Conservation (phyloP, 2,329 filamentous ascomycete species). For the Ascochyta pisi region DNA sequence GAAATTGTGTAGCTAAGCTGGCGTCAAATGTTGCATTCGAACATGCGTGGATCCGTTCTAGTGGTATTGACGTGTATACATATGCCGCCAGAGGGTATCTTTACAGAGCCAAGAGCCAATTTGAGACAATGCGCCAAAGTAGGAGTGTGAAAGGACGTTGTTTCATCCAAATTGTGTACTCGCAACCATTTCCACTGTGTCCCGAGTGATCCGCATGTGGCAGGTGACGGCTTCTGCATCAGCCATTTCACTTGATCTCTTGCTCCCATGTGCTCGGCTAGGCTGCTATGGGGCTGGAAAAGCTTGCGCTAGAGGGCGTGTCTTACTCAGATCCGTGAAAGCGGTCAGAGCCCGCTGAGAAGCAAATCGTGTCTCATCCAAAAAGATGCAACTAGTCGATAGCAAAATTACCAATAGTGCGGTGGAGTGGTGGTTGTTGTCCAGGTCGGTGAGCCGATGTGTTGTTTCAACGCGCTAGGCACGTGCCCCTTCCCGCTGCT, state of each 20-base stretch:
- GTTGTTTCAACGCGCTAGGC: constrained; percentile 12
- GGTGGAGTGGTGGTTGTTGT: constrained; percentile 24
- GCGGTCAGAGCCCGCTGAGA: constrained; percentile 28
- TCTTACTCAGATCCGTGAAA: constrained; percentile 33
- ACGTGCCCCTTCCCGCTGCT: constrained; percentile 14
- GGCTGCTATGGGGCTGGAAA: constrained; percentile 20
- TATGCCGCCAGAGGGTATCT: background rate
- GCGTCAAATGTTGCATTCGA: constrained; percentile 4
- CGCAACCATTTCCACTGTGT: constrained; percentile 14
- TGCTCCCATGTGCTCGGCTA: constrained; percentile 18
- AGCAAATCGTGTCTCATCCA: constrained; percentile 23
- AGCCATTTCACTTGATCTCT: constrained; percentile 29
- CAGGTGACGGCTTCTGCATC: constrained; percentile 17
- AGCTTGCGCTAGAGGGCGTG: constrained; percentile 25
- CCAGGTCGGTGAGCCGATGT: constrained; percentile 26
- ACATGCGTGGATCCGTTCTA: background rate
- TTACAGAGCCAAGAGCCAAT: constrained; percentile 15
- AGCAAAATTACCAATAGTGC: constrained; percentile 16
- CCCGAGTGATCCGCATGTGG: constrained; percentile 16
- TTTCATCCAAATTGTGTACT: constrained; percentile 4
- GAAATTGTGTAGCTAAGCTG: background rate
- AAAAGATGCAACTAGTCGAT: constrained; percentile 7
- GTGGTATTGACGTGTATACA: background rate
- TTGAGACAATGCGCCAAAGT: constrained; percentile 6
- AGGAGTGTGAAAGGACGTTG: constrained; percentile 4